phyloP scores from a whole-genome alignment of 768 basidiomycete genomes.

The Mycena rebaudengoi region DNA sequence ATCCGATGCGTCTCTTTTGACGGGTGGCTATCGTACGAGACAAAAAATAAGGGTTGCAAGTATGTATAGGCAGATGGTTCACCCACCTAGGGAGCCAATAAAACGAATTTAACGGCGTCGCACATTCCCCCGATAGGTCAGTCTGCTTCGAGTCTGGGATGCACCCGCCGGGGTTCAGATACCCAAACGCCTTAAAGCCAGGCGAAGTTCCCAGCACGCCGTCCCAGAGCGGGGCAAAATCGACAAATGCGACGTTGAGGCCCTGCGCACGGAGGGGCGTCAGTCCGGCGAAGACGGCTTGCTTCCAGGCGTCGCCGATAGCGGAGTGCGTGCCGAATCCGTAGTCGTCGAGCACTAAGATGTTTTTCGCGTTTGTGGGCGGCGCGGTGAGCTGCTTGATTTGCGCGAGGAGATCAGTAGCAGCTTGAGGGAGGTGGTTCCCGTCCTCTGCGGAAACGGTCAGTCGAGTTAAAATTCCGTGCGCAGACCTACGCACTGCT shows the following conservation, averaged over 20 bases:
- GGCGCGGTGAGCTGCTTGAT: constrained; percentile 55
- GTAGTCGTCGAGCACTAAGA: constrained; percentile 60
- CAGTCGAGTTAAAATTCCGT: neutral
- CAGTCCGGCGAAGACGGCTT: constrained; percentile 54
- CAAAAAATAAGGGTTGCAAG: too few relatives aligned
- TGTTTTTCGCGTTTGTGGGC: constrained; percentile 59
- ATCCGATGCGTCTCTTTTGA: constrained; percentile 57
- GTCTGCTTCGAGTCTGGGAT: constrained; percentile 43
- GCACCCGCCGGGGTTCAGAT: constrained; percentile 47
- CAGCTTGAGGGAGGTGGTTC: constrained; percentile 55
- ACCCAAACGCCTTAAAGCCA: constrained; percentile 59
- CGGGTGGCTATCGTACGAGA: constrained; percentile 50
- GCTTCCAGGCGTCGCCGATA: constrained; percentile 56
- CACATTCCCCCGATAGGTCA: constrained; percentile 39
- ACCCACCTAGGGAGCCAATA: constrained; percentile 62
- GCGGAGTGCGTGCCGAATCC: constrained; percentile 52
- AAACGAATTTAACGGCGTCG: constrained; percentile 57
- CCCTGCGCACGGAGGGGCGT: constrained; percentile 39
- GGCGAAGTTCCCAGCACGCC: constrained; percentile 54
- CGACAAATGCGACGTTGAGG: constrained; percentile 53
- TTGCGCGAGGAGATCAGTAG: constrained; percentile 51
- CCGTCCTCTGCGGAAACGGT: constrained; percentile 47
- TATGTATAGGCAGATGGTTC: neutral
- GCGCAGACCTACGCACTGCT: constrained; percentile 36
- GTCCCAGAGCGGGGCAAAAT: constrained; percentile 60